Base-by-base conservation (phyloP, 805 yeast genomes). In the Candida verbasci region DNA sequence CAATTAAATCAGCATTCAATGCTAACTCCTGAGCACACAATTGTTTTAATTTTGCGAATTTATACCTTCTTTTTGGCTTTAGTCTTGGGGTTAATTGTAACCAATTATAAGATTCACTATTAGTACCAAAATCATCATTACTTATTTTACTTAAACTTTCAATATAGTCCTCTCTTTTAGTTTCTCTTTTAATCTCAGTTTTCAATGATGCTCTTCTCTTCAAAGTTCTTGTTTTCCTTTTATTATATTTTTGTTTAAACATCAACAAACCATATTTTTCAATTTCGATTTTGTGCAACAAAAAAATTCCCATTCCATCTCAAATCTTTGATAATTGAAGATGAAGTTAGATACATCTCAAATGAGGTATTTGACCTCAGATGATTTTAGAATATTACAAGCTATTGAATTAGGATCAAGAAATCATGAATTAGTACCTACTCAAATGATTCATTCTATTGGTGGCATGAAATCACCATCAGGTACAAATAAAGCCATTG, bases 391-490 rank as follows among this genome's bases (percentile, higher is more conserved):
- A 39, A 93, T 88, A 8, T 76, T 93, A 29, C 82, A 82, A 39
- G 97, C 96, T 0, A 84, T 85, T 14, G 97, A 93, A 56, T 70
- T 75, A 57, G 98, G 97, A 9, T 82, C 97, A 1, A 73, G 85
- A 44, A 91, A 85, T 59, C 98, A 93, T 60, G 96, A 91, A 55
- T 77, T 93, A 38, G 97, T 93, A 16, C 99, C 99, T 14, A 86
- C 95, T 0, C 70, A 73, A 25, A 63, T 93, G 64, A 88, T 93
- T 37, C 84, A 80, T 44, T 83, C 83, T 44, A 64, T 88, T 22
- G 86, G 95, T 10, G 86, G 87, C 3, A 58, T 88, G 50, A 76
- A 84, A 46, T 78, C 87, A 15, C 76, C 78, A 6, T 78, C 94
- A 1, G 82, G 83, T 18, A 85, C 95, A 1, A 80, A 81, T 51